phyloP scores from a whole-genome alignment of 768 basidiomycete genomes.

The Amanita jacksonii region DNA sequence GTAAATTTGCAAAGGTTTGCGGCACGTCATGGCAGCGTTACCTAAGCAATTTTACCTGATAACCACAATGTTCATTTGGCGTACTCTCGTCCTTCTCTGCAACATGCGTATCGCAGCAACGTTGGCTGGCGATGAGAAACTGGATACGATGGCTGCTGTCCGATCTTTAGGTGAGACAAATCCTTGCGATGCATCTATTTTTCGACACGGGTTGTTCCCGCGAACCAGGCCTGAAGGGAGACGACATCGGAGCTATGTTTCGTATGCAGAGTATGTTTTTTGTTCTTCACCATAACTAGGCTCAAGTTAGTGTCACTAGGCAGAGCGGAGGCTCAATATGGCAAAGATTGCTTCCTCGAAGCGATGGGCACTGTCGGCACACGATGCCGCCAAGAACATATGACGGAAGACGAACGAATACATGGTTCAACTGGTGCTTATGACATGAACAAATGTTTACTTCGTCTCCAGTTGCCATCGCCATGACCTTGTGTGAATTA shows the following conservation, averaged over 20 bases:
- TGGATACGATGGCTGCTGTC: too few species aligned
- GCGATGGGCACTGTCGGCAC: slow-evolving; percentile 37
- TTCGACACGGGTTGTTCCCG: too few species aligned
- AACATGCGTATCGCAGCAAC: too few species aligned
- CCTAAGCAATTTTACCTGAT: too few species aligned
- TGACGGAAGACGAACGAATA: slow-evolving; percentile 53
- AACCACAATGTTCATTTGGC: too few species aligned
- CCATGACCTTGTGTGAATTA: slow-evolving; percentile 75
- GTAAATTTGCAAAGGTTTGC: too few species aligned
- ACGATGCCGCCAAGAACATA: slow-evolving; percentile 47
- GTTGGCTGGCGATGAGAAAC: too few species aligned
- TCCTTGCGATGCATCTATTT: too few species aligned
- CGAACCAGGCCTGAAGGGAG: slow-evolving; percentile 1
- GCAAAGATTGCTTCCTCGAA: slow-evolving; percentile 56
- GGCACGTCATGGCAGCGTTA: too few species aligned
- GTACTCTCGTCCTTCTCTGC: too few species aligned
- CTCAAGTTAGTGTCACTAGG: background rate
- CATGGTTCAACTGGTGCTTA: slow-evolving; percentile 28
- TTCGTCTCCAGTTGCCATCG: slow-evolving; percentile 47
- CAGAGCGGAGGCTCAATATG: slow-evolving; percentile 10
- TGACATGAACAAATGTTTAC: background rate
- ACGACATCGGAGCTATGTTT: background rate
- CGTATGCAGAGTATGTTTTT: background rate
- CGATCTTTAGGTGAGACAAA: too few species aligned
- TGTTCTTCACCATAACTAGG: background rate